Percentiles rank a stretch among this genome's conserved stretches.
Evolutionary conservation across 2,329 filamentous ascomycete genomes (phyloP).

Genomic region (Trichoderma breve): DNA sequence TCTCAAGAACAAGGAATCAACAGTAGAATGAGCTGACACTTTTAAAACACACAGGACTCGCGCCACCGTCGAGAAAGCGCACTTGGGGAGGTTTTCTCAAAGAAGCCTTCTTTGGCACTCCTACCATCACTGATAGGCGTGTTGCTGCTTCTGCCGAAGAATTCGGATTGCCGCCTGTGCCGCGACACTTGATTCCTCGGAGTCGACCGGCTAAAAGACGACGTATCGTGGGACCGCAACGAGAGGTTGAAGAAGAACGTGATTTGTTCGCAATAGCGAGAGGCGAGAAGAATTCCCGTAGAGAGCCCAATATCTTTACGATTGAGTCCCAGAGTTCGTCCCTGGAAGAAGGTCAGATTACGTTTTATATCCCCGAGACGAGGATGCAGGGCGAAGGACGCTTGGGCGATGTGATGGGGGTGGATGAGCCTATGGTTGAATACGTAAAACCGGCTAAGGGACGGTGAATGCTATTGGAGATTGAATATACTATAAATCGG

Average conservation of each 20-base stretch:
- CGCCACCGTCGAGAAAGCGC: background rate
- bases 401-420: background rate
- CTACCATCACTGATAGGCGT: background rate
- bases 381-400: background rate
- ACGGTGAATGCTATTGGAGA: background rate
- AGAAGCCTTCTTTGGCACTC: background rate
- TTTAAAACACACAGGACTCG: background rate
- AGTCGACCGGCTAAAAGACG: constrained; percentile 12
- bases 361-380: constrained; percentile 9
- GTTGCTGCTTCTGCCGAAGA: background rate
- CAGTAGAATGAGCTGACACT: background rate
- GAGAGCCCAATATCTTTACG: background rate
- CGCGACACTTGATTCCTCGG: background rate
- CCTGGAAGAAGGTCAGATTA: background rate
- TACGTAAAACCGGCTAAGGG: background rate
- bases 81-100: background rate
- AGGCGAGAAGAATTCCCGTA: background rate
- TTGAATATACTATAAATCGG: background rate
- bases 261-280: background rate
- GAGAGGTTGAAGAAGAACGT: background rate
- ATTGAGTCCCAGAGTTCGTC: background rate
- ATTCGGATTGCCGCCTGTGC: background rate
- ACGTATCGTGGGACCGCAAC: background rate
- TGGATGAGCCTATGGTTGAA: constrained; percentile 5
- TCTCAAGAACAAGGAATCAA: background rate